phyloP scores from a whole-genome alignment of 345 rosid species.

The Sapria himalayana region DNA sequence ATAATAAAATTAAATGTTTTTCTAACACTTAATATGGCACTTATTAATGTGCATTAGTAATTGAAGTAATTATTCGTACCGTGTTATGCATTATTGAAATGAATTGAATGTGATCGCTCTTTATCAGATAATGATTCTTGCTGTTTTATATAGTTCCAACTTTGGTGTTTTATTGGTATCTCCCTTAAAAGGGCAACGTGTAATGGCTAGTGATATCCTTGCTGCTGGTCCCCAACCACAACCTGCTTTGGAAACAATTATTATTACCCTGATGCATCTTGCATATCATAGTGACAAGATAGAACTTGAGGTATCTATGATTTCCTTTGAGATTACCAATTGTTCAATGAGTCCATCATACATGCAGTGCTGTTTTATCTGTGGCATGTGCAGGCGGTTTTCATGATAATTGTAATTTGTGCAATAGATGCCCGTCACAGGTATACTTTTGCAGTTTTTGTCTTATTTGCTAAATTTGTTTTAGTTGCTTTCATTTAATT shows the following conservation, averaged over 20 bases:
- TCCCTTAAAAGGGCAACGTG: conserved; percentile 41
- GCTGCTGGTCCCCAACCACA: conserved; percentile 61
- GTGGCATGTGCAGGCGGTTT: conserved; percentile 48
- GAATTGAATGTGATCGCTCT: too few species aligned
- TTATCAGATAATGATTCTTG: too few species aligned
- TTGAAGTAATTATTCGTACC: too few species aligned
- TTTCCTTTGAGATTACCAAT: too few species aligned
- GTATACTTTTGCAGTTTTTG: conserved; percentile 15
- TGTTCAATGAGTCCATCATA: too few species aligned
- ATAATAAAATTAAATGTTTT: too few species aligned
- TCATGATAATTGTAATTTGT: conserved; percentile 65
- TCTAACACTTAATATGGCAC: too few species aligned
- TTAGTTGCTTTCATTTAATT: not conserved
- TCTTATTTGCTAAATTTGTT: not conserved
- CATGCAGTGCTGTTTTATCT: too few species aligned
- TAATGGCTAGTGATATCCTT: conserved; percentile 51
- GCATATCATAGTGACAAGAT: conserved; percentile 72
- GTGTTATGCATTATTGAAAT: too few species aligned
- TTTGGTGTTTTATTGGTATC: conserved; percentile 50
- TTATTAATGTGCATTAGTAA: too few species aligned
- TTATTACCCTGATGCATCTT: conserved; percentile 70
- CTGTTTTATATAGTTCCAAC: conserved; percentile 31
- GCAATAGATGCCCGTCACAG: conserved; percentile 68
- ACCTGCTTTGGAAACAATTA: conserved; percentile 44
- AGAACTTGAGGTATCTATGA: conserved; percentile 77